Base-by-base conservation (phyloP, 2,329 filamentous ascomycete genomes). In the Paecilomyces niveus region DNA sequence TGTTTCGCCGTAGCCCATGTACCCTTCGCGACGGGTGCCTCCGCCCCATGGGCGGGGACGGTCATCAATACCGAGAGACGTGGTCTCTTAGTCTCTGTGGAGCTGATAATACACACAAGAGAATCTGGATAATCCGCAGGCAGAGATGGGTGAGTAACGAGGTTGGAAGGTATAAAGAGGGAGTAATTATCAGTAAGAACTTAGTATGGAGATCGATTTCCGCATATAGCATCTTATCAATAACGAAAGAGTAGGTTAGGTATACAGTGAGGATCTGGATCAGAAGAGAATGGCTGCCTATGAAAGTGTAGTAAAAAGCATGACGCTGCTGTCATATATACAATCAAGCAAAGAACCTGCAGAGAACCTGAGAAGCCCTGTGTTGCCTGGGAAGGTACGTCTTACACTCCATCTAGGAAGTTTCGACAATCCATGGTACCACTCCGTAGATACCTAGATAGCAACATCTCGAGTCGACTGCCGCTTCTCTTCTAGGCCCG, bases 11-110 rank as follows among this genome's bases (percentile, higher is more conserved):
- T 87, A 29, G 87, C 78, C 45, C 85, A 61, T 54, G 84, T 80
- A 50, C 88, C 89, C 72, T 83, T 85, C 33, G 86, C 85, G 59
- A 90, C 71, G 21, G 86, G 85, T 62, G 89, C 87, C 57, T 88
- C 87, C 10, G 82, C 79, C 63, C 84, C 78, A 65, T 76, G 64
- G 59, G 59, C 26, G 13, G 54, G 39, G 15, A 8, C n/a, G 18
- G 39, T 45, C 39, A 45, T 21, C 39, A 45, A 45, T 18, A 9
- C 18, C 9, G 39, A 45, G n/a, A 9, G 8, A 18, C n/a, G 5
- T 18, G 6, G 15, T 45, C 1, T 18, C 15, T 18, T 45, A 45
- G 15, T 33, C 26, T 33, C n/a, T 21, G n/a, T 18, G 15, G 18
- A 18, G n/a, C 39, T 2, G 8, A 45, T 5, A 45, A 4, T 29